phyloP scores from a whole-genome alignment of 2,329 filamentous ascomycete genomes.

The Sporothrix globosa region DNA sequence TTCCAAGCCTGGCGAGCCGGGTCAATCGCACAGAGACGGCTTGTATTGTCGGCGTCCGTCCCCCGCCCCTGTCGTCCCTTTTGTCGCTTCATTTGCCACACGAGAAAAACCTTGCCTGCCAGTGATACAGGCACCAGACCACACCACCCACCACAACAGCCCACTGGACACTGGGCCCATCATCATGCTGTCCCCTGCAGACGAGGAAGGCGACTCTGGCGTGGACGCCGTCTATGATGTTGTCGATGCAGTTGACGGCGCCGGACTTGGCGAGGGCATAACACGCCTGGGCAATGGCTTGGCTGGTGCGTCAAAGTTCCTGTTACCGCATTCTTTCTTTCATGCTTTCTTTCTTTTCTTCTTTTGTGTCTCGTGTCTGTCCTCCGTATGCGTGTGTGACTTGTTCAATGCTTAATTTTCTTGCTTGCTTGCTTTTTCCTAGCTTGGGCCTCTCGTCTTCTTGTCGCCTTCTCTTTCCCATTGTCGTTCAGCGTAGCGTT shows the following conservation, averaged over 20 bases:
- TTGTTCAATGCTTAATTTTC: not conserved
- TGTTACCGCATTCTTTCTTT: constrained; percentile 3
- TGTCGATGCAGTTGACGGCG: not conserved
- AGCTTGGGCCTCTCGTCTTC: not conserved
- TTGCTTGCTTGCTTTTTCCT: constrained; percentile 8
- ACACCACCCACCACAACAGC: not conserved
- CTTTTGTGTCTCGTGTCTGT: not conserved
- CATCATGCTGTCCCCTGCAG: constrained; percentile 7
- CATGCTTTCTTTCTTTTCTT: not conserved
- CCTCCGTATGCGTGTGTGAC: too few species aligned
- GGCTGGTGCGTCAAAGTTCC: constrained; percentile 15
- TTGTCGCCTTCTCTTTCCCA: not conserved
- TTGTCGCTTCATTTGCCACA: constrained; percentile 18
- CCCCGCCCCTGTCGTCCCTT: constrained; percentile 15
- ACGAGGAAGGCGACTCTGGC: constrained; percentile 8
- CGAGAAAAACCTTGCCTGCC: not conserved
- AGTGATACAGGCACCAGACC: not conserved
- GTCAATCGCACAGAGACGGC: not conserved
- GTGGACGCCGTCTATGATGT: constrained; percentile 13
- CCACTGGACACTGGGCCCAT: not conserved
- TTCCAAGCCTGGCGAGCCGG: not conserved
- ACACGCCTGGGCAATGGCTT: constrained; percentile 3
- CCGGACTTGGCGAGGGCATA: constrained; percentile 1
- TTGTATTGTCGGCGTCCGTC: not conserved
- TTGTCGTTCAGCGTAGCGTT: constrained; percentile 9